Conservation (phyloP, 2,329 filamentous ascomycete species). For the Phialophora chinensis region DNA sequence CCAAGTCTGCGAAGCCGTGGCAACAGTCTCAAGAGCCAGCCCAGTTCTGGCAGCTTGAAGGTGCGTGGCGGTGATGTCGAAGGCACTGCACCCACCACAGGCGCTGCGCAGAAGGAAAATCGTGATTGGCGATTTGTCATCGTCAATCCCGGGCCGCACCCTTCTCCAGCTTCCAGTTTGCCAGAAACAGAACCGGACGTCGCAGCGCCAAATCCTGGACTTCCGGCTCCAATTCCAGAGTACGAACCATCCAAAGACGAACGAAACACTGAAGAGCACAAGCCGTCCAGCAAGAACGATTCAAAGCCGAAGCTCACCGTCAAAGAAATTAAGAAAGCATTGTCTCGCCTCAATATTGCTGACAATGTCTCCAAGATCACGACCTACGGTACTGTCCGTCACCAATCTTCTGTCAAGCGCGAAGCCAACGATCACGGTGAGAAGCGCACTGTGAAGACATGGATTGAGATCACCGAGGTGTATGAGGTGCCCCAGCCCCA, state of each 20-base stretch:
- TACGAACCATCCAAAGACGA: not conserved
- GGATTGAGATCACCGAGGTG: constrained; percentile 31
- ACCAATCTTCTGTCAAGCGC: constrained; percentile 25
- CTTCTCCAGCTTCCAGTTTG: not conserved
- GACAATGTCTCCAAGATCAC: constrained; percentile 25
- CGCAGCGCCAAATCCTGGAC: not conserved
- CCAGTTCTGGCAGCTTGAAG: constrained; percentile 5
- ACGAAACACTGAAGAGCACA: not conserved
- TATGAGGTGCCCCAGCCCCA: constrained; percentile 23
- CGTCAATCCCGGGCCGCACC: not conserved
- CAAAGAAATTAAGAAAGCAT: constrained; percentile 2
- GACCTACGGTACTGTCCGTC: constrained; percentile 21
- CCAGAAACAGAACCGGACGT: not conserved
- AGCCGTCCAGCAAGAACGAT: not conserved
- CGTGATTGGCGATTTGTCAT: not conserved
- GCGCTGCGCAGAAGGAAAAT: not conserved
- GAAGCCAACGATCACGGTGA: constrained; percentile 25
- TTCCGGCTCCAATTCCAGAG: not conserved
- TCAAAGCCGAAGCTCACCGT: not conserved
- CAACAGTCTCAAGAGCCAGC: constrained; percentile 10
- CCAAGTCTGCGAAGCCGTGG: constrained; percentile 8
- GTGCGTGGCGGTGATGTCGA: constrained; percentile 12
- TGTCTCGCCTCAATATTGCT: constrained; percentile 20
- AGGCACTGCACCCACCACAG: not conserved
- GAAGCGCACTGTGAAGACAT: constrained; percentile 31